Base-by-base conservation (phyloP, 148 eudicot species). In the Camellia lanceoleosa region DNA sequence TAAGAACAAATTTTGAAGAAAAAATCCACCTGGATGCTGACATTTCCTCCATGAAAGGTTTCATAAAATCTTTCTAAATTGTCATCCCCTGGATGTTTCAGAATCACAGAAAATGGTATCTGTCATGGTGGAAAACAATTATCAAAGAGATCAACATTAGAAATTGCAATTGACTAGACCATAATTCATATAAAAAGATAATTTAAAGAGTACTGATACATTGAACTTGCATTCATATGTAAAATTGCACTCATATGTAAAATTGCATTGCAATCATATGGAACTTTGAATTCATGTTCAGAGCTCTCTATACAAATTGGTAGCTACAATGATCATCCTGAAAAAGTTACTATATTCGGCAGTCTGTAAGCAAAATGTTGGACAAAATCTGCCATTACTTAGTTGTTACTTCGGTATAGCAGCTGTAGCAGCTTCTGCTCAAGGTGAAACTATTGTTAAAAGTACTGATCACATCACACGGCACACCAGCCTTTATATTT, bases 21-120 rank as follows among this genome's bases (percentile, higher is more conserved):
- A 49, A 49, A 47, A 30, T 73, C 66, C 79, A 89, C 97, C 94
- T 92, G 97, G 74, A 92, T 88, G 88, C 86, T 89, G 76, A 92
- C 87, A 84, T 92, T 83, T 55, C 88, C 88, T 80, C 97, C 97
- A 80, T 92, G 97, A 77, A 84, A 92, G 68, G 97, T 92, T 77
- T 92, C 97, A 76, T 91, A 91, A 62, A 89, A 80, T 44, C 78
- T 89, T 76, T 86, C 93, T 44, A 73, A 42, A 78, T 86, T 85
- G 6, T 83, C 82, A 54, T 85, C 88, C 51, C 82, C 89, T 64
- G 81, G 85, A 67, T 83, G 81, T 87, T 78, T 92, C 56, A 89
- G 81, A 70, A 68, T 63, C 79, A 92, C 71, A 9, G 91, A 92
- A 84, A 92, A 92, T 62, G 97, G 97, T 82, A 89, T 92, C 97